phyloP scores from a whole-genome alignment of 176 grass and related monocot species.

The Oropetium thomaeum region DNA sequence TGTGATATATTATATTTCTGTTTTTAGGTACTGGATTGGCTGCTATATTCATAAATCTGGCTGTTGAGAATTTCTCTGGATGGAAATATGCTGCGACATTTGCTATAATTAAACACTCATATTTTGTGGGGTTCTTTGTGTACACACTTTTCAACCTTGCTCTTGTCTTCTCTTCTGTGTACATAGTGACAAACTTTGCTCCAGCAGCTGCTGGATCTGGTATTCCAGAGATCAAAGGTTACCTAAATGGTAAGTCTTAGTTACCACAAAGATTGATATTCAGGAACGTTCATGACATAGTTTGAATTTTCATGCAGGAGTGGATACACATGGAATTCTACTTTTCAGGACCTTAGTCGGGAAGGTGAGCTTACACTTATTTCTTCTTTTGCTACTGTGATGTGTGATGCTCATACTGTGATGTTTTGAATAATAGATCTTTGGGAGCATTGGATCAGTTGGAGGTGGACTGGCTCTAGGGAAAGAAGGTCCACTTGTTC shows the following conservation, averaged over 20 bases:
- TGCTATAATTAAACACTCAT: conserved; percentile 94
- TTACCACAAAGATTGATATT: conserved; percentile 24
- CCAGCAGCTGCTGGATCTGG: conserved; percentile 99
- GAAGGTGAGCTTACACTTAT: conserved; percentile 50
- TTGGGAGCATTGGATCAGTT: conserved; percentile 99
- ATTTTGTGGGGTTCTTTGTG: conserved; percentile 89
- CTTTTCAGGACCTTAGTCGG: conserved; percentile 98
- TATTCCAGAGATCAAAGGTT: conserved; percentile 99
- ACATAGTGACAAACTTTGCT: conserved; percentile 86
- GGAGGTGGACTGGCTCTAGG: conserved; percentile 96
- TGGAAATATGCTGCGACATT: conserved; percentile 96
- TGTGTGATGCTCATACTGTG: conserved; percentile 40
- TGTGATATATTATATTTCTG: conserved; percentile 21
- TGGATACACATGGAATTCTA: conserved; percentile 95
- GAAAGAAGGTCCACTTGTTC: conserved; percentile 99
- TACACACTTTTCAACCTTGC: conserved; percentile 82
- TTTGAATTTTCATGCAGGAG: conserved; percentile 58
- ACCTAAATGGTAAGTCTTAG: conserved; percentile 82
- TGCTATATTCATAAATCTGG: conserved; percentile 98
- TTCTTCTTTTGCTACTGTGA: conserved; percentile 28
- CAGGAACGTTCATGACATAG: conserved; percentile 2
- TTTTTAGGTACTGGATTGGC: conserved; percentile 89
- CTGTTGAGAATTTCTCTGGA: conserved; percentile 97
- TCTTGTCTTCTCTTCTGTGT: conserved; percentile 87
- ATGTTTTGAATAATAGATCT: conserved; percentile 62